Evolutionary conservation across 352 stramenopile genomes (phyloP).

Genomic region (Pythium oligandrum): DNA sequence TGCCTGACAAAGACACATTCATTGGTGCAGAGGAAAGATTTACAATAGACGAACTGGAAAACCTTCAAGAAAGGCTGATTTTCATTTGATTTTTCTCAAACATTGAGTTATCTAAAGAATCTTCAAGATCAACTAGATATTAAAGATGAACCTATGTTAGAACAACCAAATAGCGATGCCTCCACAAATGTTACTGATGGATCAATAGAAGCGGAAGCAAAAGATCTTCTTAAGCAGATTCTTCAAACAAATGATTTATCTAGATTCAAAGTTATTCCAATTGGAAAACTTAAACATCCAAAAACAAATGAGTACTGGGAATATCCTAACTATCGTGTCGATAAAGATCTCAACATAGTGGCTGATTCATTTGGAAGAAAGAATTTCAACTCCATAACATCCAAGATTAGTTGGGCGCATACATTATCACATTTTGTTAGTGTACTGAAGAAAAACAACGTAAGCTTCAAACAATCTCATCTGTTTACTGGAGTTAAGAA

Average conservation of each 20-base stretch:
- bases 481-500: slow-evolving; percentile 11
- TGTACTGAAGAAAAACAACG: slow-evolving; percentile 11
- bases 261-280: slow-evolving; percentile 10
- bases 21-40: too few species aligned
- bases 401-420: slow-evolving; percentile 6
- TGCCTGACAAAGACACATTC: slow-evolving; percentile 6
- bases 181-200: slow-evolving; percentile 7
- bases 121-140: too few species aligned
- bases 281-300: too few species aligned
- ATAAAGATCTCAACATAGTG: too few species aligned
- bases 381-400: too few species aligned
- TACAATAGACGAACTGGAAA: too few species aligned
- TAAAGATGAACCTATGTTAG: too few species aligned
- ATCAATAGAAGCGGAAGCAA: slow-evolving; percentile 4
- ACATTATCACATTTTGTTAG: slow-evolving; percentile 9
- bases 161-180: slow-evolving; percentile 3
- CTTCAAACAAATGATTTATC: slow-evolving; percentile 8
- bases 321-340: too few species aligned
- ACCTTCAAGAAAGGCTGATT: too few species aligned
- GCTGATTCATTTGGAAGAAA: too few species aligned
- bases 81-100: slow-evolving; percentile 10
- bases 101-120: slow-evolving; percentile 7
- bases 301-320: too few species aligned
- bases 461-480: slow-evolving; percentile 11
- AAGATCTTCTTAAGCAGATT: slow-evolving; percentile 7